Conservation (phyloP, 78 protist genomes). For the Protostelium mycophagum region DNA sequence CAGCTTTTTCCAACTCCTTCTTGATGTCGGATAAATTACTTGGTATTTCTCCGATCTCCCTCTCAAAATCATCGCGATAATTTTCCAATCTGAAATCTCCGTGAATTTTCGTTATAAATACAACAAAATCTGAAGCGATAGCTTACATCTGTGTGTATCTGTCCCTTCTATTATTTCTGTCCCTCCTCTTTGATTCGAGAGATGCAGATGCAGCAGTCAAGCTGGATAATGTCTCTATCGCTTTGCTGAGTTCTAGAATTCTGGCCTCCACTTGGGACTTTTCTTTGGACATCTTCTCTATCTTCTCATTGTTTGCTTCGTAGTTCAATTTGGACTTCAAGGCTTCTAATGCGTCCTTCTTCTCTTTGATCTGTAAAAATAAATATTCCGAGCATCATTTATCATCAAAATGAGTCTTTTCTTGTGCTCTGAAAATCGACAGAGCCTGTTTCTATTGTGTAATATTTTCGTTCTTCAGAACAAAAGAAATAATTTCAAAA, state of each 20-base stretch:
- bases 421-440: no score
- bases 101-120: no score
- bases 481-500: not conserved
- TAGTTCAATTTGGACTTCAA: not conserved
- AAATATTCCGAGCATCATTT: no score
- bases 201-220: not conserved
- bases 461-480: no score
- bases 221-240: not conserved
- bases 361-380: not conserved
- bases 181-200: not conserved
- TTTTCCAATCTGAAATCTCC: not conserved
- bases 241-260: not conserved
- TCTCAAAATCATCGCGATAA: not conserved
- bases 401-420: no score
- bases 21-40: not conserved
- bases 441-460: no score
- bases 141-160: not conserved
- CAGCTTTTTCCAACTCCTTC: not conserved
- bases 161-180: not conserved
- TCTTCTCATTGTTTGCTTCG: not conserved
- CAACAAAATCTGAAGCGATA: not conserved
- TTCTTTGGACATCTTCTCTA: not conserved
- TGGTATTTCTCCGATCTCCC: not conserved
- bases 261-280: constrained; percentile 2
- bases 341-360: not conserved